A percentile compares a stretch with the other conserved stretches of the same genome.
These are phyloP conservation scores for Globisporangium rhizosaccharum DNA, from an alignment of 352 stramenopile genomes.

Conservation along the genomic window DNA sequence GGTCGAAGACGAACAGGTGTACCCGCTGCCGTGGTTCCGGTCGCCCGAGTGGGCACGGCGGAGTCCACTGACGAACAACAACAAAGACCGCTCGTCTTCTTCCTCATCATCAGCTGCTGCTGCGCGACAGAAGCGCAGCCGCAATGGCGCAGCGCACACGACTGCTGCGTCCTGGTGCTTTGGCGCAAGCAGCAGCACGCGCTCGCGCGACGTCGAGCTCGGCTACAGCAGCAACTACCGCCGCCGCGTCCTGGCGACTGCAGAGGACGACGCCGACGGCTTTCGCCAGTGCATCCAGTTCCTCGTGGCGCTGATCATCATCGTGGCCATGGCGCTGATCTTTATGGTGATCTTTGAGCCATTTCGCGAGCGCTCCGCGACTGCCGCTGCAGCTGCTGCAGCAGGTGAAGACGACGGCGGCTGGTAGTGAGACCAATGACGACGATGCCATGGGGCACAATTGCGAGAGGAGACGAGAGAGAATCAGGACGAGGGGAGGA, in stretches of 20 bases:
- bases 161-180: background rate
- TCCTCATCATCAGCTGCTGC: background rate
- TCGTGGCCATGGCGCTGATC: conserved; percentile 58
- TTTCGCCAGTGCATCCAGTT: conserved; percentile 73
- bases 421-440: background rate
- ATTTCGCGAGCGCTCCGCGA: conserved; percentile 16
- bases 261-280: conserved; percentile 32
- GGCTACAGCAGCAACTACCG: conserved; percentile 16
- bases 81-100: too few relatives aligned
- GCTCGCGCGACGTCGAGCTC: conserved; percentile 34
- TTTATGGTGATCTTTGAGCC: conserved; percentile 69
- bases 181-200: background rate
- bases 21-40: conserved; percentile 76
- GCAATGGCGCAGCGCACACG: background rate
- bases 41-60: conserved; percentile 51
- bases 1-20: conserved; percentile 35
- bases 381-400: background rate
- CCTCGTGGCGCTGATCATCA: conserved; percentile 61
- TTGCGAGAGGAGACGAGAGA: background rate
- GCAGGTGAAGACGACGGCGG: background rate
- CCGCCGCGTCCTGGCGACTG: conserved; percentile 13
- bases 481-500: background rate
- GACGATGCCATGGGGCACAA: conserved; percentile 3
- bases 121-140: conserved; percentile 9
- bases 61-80: conserved; percentile 9